Evolutionary conservation across 2,329 filamentous ascomycete species (phyloP), one percentile per base, ranked within the genome.

Genomic region (Calonectria hongkongensis): DNA sequence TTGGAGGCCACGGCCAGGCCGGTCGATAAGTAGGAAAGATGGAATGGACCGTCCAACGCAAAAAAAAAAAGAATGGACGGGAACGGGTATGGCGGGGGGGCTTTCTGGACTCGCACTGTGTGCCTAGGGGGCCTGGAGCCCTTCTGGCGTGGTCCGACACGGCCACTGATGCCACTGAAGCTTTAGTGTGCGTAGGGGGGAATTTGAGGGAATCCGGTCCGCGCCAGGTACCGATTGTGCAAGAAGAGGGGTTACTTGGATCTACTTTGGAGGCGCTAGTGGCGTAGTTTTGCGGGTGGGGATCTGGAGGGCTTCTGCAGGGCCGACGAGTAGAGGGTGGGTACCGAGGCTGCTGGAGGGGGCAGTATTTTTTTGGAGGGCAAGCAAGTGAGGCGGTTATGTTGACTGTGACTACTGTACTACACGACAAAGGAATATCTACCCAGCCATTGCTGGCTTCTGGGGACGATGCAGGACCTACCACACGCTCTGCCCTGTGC

Each of bases 81-180:
- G 77, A 78, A 80, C 78, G 76, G 77, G 76, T 78, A 79, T 79
- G 78, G 75, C 43, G 64, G 73, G 68, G 47, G 67, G 66, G 66
- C 48, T 58, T 50, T 39, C 15, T 25, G 15, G n/a, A 58, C 33
- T 67, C 78, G 70, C 78, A 79, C 78, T 79, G 78, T 79, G 68
- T 65, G 64, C 47, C 67, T 66, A 68, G 72, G 73, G 70, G 69
- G 68, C 60, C 51, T 70, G 65, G 73, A 68, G 75, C 66, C 64
- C 71, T 75, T 73, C 71, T 72, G 74, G 60, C 39, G 64, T 70
- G 72, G 70, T 66, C 66, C 70, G 39, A 58, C 73, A 50, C 41
- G 51, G 21, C 54, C 65, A 54, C 62, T 73, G 71, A 79, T 68
- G 54, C 73, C 74, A 73, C 77, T 78, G 73, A 62, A 74, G 70